Percentiles rank a stretch among this genome's conserved stretches.
phyloP scores from a whole-genome alignment of 441 rosid species.

The Codiaeum variegatum region DNA sequence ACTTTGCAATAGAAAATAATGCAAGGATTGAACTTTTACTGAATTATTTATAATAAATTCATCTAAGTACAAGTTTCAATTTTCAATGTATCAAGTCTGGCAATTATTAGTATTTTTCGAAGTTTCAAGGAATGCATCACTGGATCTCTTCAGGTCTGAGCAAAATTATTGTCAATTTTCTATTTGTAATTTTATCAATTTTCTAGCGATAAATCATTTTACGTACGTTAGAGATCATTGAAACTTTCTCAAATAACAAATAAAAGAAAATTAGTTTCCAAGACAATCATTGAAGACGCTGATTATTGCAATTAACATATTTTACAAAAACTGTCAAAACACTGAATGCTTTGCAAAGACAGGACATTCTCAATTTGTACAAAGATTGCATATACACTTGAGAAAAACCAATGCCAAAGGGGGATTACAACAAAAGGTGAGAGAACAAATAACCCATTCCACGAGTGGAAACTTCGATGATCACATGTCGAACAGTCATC shows the following conservation, averaged over 20 bases:
- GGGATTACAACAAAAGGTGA: slow-evolving; percentile 10
- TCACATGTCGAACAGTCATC: slow-evolving; percentile 11
- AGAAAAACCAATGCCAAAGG: slow-evolving; percentile 24
- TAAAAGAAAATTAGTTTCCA: not conserved
- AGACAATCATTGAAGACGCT: not conserved
- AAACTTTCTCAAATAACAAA: not conserved
- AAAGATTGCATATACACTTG: slow-evolving; percentile 39
- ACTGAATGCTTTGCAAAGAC: slow-evolving; percentile 12
- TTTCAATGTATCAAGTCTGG: no score
- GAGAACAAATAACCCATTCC: slow-evolving; percentile 19
- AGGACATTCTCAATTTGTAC: slow-evolving; percentile 29
- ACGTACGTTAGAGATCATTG: no score
- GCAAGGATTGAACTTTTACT: no score
- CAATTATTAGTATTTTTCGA: no score
- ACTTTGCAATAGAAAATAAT: no score
- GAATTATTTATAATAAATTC: no score
- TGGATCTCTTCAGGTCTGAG: no score
- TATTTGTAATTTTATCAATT: no score
- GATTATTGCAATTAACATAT: slow-evolving; percentile 5
- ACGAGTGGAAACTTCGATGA: slow-evolving; percentile 21
- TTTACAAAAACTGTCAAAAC: slow-evolving; percentile 28
- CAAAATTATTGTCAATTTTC: no score
- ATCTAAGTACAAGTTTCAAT: no score
- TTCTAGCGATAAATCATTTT: no score
- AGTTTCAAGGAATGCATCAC: no score